phyloP scores from a whole-genome alignment of 352 stramenopile genomes.

The Globisporangium spinosum region DNA sequence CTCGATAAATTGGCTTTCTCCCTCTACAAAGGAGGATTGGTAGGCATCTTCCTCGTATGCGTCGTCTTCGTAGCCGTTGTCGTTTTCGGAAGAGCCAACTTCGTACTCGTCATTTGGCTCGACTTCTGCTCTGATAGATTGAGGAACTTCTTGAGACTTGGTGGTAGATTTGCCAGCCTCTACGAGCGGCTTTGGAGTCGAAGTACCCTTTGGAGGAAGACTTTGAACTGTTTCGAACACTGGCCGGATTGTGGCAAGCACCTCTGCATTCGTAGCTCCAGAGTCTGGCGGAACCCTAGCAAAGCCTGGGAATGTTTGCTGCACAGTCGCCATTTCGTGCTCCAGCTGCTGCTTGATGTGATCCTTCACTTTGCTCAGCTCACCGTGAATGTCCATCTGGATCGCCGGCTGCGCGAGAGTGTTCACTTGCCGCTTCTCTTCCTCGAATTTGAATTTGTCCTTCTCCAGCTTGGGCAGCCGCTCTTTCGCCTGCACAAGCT shows the following conservation, averaged over 20 bases:
- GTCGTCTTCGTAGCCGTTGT: not conserved
- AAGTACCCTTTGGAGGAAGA: too few relatives aligned
- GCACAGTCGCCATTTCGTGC: constrained; percentile 29
- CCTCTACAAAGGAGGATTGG: not conserved
- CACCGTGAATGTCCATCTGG: constrained; percentile 27
- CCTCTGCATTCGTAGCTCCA: not conserved
- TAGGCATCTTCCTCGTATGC: not conserved
- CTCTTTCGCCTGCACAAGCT: constrained; percentile 38
- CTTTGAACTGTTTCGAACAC: not conserved
- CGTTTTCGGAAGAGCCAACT: constrained; percentile 36
- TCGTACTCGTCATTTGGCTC: constrained; percentile 25
- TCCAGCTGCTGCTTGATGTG: constrained; percentile 28
- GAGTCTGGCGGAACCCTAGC: not conserved
- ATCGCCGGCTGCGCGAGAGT: constrained; percentile 36
- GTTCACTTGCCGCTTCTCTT: constrained; percentile 44
- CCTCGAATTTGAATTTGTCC: constrained; percentile 26
- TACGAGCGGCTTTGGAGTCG: not conserved
- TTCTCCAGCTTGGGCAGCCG: constrained; percentile 31
- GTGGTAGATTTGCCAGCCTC: not conserved
- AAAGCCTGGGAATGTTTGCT: constrained; percentile 29
- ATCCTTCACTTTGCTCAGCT: constrained; percentile 25
- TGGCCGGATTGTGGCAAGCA: not conserved
- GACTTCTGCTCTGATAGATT: not conserved
- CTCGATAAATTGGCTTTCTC: not conserved
- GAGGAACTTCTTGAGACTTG: not conserved